Conservation (phyloP, 352 stramenopile species). For the Bremia lactucae region DNA sequence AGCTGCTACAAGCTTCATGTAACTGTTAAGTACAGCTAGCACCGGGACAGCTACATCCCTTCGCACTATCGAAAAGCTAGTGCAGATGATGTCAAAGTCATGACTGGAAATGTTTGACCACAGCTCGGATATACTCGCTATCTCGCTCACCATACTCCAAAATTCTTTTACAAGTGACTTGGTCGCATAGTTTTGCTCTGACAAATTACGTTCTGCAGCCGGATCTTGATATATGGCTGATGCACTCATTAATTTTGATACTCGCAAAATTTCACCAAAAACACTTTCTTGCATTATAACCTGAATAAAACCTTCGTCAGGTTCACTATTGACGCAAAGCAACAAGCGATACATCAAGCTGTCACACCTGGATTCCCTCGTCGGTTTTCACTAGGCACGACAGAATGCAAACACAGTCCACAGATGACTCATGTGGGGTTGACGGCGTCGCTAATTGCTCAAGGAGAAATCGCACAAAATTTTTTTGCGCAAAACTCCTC, state of each 20-base stretch:
- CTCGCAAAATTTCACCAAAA: conserved; percentile 33
- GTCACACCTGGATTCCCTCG: conserved; percentile 33
- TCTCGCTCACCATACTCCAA: conserved; percentile 35
- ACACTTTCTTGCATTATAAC: conserved; percentile 33
- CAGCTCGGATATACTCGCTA: conserved; percentile 27
- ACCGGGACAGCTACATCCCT: conserved; percentile 29
- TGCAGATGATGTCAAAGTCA: conserved; percentile 62
- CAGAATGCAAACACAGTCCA: conserved; percentile 47
- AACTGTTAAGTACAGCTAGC: conserved; percentile 44
- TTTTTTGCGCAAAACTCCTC: conserved; percentile 49
- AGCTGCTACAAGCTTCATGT: conserved; percentile 41
- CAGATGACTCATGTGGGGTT: conserved; percentile 15
- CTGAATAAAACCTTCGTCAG: conserved; percentile 22
- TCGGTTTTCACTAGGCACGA: conserved; percentile 31
- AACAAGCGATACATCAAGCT: conserved; percentile 9
- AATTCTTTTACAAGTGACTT: conserved; percentile 21
- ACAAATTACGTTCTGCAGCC: conserved; percentile 10
- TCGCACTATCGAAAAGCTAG: conserved; percentile 31
- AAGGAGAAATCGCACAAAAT: conserved; percentile 42
- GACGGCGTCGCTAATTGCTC: conserved; percentile 32
- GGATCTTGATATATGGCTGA: conserved; percentile 14
- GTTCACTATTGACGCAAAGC: conserved; percentile 9
- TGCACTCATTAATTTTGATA: conserved; percentile 33
- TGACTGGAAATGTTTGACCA: conserved; percentile 39
- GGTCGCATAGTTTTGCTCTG: conserved; percentile 10